Evolutionary conservation across 75 land plant species (phyloP).

Genomic region (Larix kaempferi): DNA sequence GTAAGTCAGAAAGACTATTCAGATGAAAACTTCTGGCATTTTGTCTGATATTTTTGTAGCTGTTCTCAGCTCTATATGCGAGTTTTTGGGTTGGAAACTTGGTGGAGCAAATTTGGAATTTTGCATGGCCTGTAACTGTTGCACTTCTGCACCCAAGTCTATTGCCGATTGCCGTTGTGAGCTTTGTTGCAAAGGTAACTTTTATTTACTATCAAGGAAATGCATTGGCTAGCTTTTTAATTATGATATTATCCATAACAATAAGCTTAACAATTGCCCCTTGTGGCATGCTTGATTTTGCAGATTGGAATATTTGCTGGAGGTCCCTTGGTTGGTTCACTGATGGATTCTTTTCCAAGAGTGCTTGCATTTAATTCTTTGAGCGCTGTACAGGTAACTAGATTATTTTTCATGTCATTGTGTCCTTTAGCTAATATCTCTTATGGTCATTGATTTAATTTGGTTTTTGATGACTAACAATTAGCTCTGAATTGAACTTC

Average conservation of each 20-base stretch:
- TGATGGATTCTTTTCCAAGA: constrained; percentile 88
- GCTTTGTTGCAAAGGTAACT: constrained; percentile 83
- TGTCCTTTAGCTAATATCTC: not conserved
- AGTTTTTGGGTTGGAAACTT: constrained; percentile 66
- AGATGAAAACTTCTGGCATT: not conserved
- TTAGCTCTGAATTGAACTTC: constrained; percentile 4
- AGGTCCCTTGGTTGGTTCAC: constrained; percentile 88
- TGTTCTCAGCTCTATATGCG: constrained; percentile 78
- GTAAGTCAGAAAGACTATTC: not conserved
- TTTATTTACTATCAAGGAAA: not conserved
- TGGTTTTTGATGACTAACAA: not conserved
- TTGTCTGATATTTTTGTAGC: constrained; percentile 8
- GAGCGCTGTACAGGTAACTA: constrained; percentile 68
- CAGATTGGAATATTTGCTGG: constrained; percentile 85
- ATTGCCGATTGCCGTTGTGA: constrained; percentile 83
- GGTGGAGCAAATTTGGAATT: constrained; percentile 92
- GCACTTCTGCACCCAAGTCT: constrained; percentile 87
- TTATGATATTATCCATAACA: not conserved
- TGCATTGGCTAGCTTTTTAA: not conserved
- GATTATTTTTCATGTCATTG: not conserved
- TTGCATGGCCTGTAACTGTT: constrained; percentile 93
- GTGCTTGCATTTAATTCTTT: constrained; percentile 64
- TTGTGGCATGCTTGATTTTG: constrained; percentile 9
- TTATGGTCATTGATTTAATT: not conserved
- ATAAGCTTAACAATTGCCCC: not conserved